Evolutionary conservation across 352 stramenopile genomes (phyloP), one percentile per base, ranked within the genome.

Genomic region (Elongisporangium undulatum): DNA sequence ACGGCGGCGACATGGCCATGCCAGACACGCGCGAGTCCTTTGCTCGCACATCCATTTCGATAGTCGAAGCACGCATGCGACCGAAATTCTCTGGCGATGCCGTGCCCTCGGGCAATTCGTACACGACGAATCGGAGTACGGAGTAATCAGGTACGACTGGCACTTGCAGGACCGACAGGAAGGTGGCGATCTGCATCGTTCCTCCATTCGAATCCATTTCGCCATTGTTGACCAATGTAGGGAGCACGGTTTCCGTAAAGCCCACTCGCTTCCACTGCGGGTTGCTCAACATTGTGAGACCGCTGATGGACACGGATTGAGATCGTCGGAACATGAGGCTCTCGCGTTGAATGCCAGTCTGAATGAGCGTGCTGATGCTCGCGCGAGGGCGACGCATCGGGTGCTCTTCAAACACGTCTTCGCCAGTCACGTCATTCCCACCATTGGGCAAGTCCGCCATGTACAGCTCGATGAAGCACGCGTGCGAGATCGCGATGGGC

Each of bases 131-230:
- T 12, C 85, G 85, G 22, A 94, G 62, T 54, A 89, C 74, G 2
- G 81, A 70, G 23, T 89, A 87, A 4, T 71, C 58, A 22, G 77
- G 68, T 68, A 90, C 79, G 26, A 87, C 69, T 12, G 85, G 82
- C 23, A 92, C 82, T 60, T 94, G 82, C 12, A 94, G 63, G 7
- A 91, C 82, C 15, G 82, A 92, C 67, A 90, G 71, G 58, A 94
- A 94, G 7, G 71, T 85, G 24, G 85, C 82, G 22, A 86, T 71
- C 57, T 92, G 81, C 7, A 66, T 79, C 19, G 56, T 55, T 5
- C 29, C 29, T 41, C 29, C 29, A 41, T 41, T 45, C 17, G 13
- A 51, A 20, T 56, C 58, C 3, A 20, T 56, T 3, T 59, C 45
- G 12, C 45, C 24, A 41, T 57, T 34, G n/a, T 75, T 67, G 23